Evolutionary conservation across 2,329 filamentous ascomycete species (phyloP), one percentile per base, ranked within the genome.

Genomic region (Ascochyta lentis): DNA sequence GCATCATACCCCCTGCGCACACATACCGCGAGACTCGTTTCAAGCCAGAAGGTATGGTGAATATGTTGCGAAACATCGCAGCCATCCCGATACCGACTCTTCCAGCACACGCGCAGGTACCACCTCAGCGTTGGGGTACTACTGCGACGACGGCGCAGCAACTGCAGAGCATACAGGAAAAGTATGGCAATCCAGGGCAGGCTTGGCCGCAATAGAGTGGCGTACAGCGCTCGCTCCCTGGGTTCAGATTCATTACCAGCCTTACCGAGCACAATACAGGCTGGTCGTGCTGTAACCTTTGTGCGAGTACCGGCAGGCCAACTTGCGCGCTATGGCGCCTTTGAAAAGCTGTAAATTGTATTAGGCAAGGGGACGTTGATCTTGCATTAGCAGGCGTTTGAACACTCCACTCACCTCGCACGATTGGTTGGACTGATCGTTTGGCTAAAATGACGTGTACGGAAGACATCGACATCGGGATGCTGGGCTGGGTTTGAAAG

Each of bases 21-120:
- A 82, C 85, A 7, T 97, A 96, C 75, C 86, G 87, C 49, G 84
- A 86, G 19, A 84, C 86, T 35, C 84, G 86, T 10, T 89, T 96
- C 66, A 89, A 85, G 60, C 79, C 92, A 0, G 80, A 86, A 31
- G 87, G 84, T 55, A 81, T 97, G 78, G 88, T 95, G 6, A 84
- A 86, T 29, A 80, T 97, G 37, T 80, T 99, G 22, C 84, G 87
- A 29, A 83, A 86, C 49, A 64, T 68, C 4, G 46, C 62, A 1
- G 52, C 59, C 8, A 65, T 70, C 13, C 56, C 66, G 1, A 41
- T 63, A 16, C 64, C 67, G 33, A 42, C 56, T 2, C 59, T 54
- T 19, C 43, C 57, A 9, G 59, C 27, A 45, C 43, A 45, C 22
- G 49, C 44, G 13, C 46, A 51, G 26, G 49, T 22, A 16, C 24